Percentiles rank a stretch among this genome's conserved stretches.
Evolutionary conservation across 345 rosid genomes (phyloP).

Genomic region (Eucalyptus sideroxylon): DNA sequence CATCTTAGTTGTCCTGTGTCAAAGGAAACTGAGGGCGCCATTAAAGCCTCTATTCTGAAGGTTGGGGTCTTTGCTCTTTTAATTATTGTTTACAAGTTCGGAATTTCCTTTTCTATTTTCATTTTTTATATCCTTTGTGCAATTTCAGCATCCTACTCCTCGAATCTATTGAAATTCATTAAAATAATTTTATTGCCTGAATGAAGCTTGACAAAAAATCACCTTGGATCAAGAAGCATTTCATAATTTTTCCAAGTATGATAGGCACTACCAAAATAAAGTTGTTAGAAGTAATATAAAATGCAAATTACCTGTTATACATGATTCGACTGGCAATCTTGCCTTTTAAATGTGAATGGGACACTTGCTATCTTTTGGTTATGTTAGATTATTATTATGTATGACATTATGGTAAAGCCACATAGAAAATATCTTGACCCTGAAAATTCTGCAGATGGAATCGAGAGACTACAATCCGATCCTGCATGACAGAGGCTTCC

Average conservation of each 20-base stretch:
- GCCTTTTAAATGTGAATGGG: not conserved
- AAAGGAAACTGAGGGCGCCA: conserved; percentile 43
- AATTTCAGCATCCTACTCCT: not conserved
- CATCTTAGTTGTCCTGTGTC: conserved; percentile 30
- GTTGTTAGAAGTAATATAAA: not conserved
- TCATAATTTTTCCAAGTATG: not conserved
- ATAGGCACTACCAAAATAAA: not conserved
- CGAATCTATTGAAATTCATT: not conserved
- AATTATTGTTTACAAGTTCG: not conserved
- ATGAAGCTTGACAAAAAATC: not conserved
- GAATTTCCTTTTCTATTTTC: not conserved
- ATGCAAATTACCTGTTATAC: not conserved
- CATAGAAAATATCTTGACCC: not conserved
- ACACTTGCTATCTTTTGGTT: not conserved
- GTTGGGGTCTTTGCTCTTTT: conserved; percentile 5
- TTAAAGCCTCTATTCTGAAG: conserved; percentile 45
- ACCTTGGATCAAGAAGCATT: not conserved
- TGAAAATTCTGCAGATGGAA: conserved; percentile 34
- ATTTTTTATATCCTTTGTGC: not conserved
- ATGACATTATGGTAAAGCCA: not conserved
- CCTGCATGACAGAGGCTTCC: conserved; percentile 73
- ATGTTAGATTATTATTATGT: not conserved
- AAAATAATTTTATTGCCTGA: not conserved
- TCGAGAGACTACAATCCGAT: conserved; percentile 65
- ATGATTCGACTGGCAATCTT: not conserved